A percentile compares a stretch with the other conserved stretches of the same genome.
These are phyloP conservation scores for Emericellopsis atlantica DNA, from an alignment of 2,329 filamentous ascomycete genomes.

Conservation along the genomic window DNA sequence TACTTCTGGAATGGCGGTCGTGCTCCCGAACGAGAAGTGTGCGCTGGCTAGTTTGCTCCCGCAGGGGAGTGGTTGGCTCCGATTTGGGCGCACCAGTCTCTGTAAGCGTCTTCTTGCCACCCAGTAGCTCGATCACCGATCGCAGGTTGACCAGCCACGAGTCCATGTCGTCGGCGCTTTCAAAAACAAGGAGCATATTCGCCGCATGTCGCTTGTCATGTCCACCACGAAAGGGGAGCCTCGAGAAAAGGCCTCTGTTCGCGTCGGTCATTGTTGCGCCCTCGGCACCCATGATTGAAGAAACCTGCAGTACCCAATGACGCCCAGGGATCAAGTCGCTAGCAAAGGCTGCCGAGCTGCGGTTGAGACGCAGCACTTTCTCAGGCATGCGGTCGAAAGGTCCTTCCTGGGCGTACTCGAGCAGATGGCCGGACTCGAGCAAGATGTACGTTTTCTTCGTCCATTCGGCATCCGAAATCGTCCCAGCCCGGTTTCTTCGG, in stretches of 20 bases:
- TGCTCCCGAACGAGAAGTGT: slow-evolving; percentile 34
- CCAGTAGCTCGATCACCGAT: slow-evolving; percentile 56
- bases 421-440: slow-evolving; percentile 55
- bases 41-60: slow-evolving; percentile 29
- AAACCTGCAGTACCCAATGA: slow-evolving; percentile 70
- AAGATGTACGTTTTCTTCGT: slow-evolving; percentile 62
- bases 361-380: slow-evolving; percentile 58
- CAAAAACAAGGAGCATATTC: slow-evolving; percentile 61
- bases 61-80: slow-evolving; percentile 13
- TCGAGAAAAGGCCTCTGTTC: slow-evolving; percentile 1
- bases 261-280: slow-evolving; percentile 33
- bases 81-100: slow-evolving; percentile 43
- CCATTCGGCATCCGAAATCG: slow-evolving; percentile 44
- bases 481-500: slow-evolving; percentile 25
- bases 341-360: slow-evolving; percentile 66
- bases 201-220: slow-evolving; percentile 30
- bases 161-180: slow-evolving; percentile 63
- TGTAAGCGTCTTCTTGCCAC: slow-evolving; percentile 50
- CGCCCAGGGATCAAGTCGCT: slow-evolving; percentile 69
- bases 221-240: slow-evolving; percentile 25
- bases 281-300: slow-evolving; percentile 49
- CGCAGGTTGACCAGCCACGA: slow-evolving; percentile 59
- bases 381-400: slow-evolving; percentile 61
- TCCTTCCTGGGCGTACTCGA: slow-evolving; percentile 64
- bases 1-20: slow-evolving; percentile 27